Evolutionary conservation across 371 early-diverging fungal genomes (phyloP), one percentile per base, ranked within the genome.

Genomic region (Parasitella parasitica): DNA sequence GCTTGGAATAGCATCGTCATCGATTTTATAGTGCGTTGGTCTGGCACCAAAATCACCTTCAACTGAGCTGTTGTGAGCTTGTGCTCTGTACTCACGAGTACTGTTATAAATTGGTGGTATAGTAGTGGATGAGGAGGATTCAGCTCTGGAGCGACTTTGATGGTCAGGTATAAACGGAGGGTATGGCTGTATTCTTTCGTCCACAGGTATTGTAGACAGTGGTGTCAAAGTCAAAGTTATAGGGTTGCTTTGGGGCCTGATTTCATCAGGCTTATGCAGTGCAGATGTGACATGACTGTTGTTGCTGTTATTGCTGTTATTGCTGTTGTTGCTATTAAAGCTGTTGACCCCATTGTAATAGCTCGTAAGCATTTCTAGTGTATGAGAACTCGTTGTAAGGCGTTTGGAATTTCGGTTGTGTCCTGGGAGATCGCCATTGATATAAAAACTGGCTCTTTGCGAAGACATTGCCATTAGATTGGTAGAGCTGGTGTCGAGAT

Each of bases 391-490:
- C 22, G 38, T 28, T 1, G 52, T 59, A 6, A 57, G 30, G 15
- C 57, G 57, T 7, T 57, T 30, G 0, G 52, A 38, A 8, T 27
- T 51, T 16, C 58, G 34, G 11, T 18, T 36, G 1, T 49, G 50
- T 20, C 41, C 41, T 15, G 26, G 18, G 4, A 16, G 16, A 15
- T 38, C 24, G 4, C 48, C 48, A n/a, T n/a, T 28, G 39, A 59
- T 59, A 30, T 59, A 59, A 22, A 59, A 59, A 22, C 60, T 59
- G 13, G 60, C 52, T 11, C 36, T 59, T 11, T 59, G 52, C 7
- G 35, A 36, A 0, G 39, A n/a, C 7, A 27, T 32, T 5, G 60
- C 28, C 60, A 59, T 59, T 13, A 59, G 16, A 2, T 51, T 52
- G 4, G 52, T 41, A 15, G 60, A 39, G n/a, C 60, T 59, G 9